Evolutionary conservation across 495 filamentous ascomycete species (phyloP).

Genomic region (Astrocystis sublimbata): DNA sequence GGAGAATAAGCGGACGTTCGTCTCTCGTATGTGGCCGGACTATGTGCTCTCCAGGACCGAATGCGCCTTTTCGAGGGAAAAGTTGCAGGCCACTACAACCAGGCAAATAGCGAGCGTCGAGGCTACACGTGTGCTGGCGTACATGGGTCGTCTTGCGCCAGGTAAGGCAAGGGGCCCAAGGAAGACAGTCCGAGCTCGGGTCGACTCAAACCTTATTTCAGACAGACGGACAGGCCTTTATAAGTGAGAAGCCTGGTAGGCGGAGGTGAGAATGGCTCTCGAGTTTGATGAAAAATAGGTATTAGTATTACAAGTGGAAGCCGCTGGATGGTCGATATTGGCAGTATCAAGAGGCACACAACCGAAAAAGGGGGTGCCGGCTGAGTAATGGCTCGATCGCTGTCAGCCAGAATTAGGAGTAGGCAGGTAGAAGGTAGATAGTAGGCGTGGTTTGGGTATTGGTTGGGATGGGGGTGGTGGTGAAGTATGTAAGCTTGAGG

Average conservation of each 20-base stretch:
- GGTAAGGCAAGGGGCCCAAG: background rate
- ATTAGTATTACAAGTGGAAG: constrained; percentile 13
- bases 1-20: background rate
- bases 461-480: background rate
- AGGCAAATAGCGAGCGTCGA: background rate
- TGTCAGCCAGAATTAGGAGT: background rate
- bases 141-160: background rate
- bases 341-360: background rate
- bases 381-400: constrained; percentile 4
- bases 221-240: constrained; percentile 1
- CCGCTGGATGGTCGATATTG: background rate
- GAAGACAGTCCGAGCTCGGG: background rate
- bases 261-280: background rate
- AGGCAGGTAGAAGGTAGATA: background rate
- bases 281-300: background rate
- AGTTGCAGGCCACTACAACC: background rate
- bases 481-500: constrained; percentile 9
- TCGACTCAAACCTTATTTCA: background rate
- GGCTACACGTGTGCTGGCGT: background rate
- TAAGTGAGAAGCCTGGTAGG: constrained; percentile 2
- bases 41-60: constrained; percentile 3
- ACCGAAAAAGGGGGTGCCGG: background rate
- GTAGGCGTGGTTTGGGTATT: background rate
- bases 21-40: background rate
- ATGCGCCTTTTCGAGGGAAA: background rate